phyloP scores from a whole-genome alignment of 352 stramenopile species.

The Thalassiosira hispida region DNA sequence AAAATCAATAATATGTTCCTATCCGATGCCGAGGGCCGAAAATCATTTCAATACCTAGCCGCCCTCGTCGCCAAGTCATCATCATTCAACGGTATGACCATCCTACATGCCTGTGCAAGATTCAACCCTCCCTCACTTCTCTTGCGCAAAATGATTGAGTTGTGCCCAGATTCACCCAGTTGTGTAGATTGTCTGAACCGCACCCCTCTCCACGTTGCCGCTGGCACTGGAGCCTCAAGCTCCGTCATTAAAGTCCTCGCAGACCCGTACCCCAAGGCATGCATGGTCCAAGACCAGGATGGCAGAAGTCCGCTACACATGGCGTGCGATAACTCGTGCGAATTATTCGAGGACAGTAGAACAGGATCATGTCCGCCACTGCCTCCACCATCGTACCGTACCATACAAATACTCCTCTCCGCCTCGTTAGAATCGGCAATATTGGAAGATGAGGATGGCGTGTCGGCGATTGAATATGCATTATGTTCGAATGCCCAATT shows the following conservation, averaged over 20 bases:
- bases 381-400: constrained; percentile 10
- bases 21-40: constrained; percentile 4
- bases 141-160: constrained; percentile 28
- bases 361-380: not conserved
- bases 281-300: constrained; percentile 40
- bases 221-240: constrained; percentile 14
- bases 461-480: constrained; percentile 44
- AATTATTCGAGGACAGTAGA: constrained; percentile 34
- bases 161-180: constrained; percentile 11
- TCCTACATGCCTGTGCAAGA: constrained; percentile 33
- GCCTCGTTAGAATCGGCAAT: constrained; percentile 6
- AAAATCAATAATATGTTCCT: constrained; percentile 9
- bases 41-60: constrained; percentile 14
- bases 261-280: constrained; percentile 37
- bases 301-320: constrained; percentile 39
- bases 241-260: constrained; percentile 31
- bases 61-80: constrained; percentile 9
- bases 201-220: constrained; percentile 39
- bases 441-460: constrained; percentile 36
- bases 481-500: constrained; percentile 22
- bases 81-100: constrained; percentile 45
- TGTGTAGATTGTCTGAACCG: constrained; percentile 24
- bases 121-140: constrained; percentile 43
- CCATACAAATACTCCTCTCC: constrained; percentile 12
- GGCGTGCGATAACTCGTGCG: constrained; percentile 37